Conservation (phyloP, 2,329 filamentous ascomycete species). For the Boeremia exigua region DNA sequence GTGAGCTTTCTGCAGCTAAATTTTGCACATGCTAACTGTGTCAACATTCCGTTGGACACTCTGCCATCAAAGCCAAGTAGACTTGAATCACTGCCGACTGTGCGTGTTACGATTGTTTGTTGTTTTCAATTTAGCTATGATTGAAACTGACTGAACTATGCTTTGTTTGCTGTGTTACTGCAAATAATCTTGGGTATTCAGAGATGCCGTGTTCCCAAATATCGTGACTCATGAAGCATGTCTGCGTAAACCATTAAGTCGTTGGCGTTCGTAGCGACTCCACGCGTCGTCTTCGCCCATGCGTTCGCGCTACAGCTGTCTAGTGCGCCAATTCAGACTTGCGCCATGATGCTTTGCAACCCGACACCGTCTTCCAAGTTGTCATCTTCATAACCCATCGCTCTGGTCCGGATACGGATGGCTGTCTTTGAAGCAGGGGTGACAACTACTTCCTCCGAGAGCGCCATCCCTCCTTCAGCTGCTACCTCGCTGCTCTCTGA, state of each 20-base stretch:
- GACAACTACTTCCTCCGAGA: slow-evolving; percentile 63
- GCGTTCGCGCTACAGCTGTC: no score
- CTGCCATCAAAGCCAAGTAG: no score
- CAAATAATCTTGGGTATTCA: not conserved
- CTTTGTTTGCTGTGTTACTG: no score
- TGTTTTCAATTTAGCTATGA: no score
- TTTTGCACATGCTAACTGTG: no score
- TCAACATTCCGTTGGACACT: no score
- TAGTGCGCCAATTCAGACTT: slow-evolving; percentile 24
- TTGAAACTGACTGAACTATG: no score
- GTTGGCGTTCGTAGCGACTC: no score
- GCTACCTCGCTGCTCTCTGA: slow-evolving; percentile 51
- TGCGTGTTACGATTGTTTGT: no score
- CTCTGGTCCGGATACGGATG: not conserved
- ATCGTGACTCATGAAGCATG: not conserved
- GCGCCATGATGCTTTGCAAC: slow-evolving; percentile 36
- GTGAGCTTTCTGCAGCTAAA: no score
- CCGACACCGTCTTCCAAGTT: slow-evolving; percentile 12
- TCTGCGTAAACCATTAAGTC: not conserved
- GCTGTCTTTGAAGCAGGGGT: slow-evolving; percentile 6
- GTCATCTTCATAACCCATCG: slow-evolving; percentile 8
- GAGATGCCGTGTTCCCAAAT: not conserved
- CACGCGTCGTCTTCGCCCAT: not conserved
- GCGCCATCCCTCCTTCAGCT: slow-evolving; percentile 60
- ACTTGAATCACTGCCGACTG: no score